A percentile compares a stretch with the other conserved stretches of the same genome.
These are phyloP conservation scores for Penicillium daleae DNA, from an alignment of 495 filamentous ascomycete species.

Conservation along the genomic window DNA sequence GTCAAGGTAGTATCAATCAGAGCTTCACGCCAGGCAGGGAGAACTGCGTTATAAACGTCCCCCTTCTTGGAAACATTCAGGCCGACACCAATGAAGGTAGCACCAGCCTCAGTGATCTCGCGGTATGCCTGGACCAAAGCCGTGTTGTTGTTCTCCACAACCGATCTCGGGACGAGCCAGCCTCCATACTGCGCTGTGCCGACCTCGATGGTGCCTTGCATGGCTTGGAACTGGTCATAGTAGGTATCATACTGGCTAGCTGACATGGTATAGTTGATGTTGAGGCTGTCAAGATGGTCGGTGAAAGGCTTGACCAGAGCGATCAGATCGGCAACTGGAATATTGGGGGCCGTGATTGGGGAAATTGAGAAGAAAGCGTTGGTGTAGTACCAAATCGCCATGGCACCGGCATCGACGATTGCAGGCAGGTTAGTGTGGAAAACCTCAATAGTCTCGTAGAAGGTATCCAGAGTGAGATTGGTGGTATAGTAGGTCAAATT, in stretches of 20 bases:
- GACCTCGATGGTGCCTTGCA: conserved; percentile 20
- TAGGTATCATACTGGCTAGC: conserved; percentile 12
- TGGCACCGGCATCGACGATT: conserved; percentile 49
- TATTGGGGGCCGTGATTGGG: conserved; percentile 32
- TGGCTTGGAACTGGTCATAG: conserved; percentile 13
- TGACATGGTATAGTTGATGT: conserved; percentile 20
- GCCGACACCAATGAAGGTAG: conserved; percentile 49
- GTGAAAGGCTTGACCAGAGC: conserved; percentile 27
- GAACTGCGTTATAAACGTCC: conserved; percentile 57
- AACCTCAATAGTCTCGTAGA: conserved; percentile 41
- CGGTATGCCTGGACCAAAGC: conserved; percentile 43
- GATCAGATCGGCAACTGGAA: conserved; percentile 20
- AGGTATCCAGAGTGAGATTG: conserved; percentile 37
- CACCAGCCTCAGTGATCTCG: conserved; percentile 45
- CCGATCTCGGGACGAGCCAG: conserved; percentile 23
- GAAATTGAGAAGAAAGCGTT: conserved; percentile 44
- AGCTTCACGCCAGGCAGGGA: conserved; percentile 62
- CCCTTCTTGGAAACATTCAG: conserved; percentile 44
- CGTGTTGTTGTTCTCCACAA: conserved; percentile 54
- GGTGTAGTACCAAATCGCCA: conserved; percentile 38
- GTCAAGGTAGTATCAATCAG: conserved; percentile 47
- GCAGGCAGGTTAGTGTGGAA: conserved; percentile 44
- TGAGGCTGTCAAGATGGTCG: conserved; percentile 10
- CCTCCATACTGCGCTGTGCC: conserved; percentile 20
- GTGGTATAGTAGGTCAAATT: conserved; percentile 27